A percentile compares a stretch with the other conserved stretches of the same genome.
phyloP scores from a whole-genome alignment of 148 eudicot species.

The Camellia sinensis region DNA sequence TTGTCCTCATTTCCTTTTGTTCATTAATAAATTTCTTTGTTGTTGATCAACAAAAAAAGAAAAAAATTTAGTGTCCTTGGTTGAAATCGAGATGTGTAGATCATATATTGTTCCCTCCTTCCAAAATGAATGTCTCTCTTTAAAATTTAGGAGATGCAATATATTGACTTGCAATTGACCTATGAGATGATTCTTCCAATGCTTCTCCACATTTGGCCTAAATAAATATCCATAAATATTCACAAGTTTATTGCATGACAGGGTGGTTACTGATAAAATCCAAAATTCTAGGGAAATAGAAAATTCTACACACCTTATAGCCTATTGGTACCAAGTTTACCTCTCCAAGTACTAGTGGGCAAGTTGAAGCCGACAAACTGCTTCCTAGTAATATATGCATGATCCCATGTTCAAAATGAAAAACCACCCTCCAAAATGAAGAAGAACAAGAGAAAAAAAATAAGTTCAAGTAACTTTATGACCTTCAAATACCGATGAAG shows the following conservation, averaged over 20 bases:
- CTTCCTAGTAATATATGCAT: not conserved
- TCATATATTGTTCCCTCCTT: not conserved
- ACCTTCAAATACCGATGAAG: slow-evolving; percentile 96
- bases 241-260: not conserved
- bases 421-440: not conserved
- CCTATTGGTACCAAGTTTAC: not conserved
- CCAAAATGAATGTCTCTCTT: not conserved
- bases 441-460: not conserved
- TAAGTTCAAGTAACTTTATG: not conserved
- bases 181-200: not conserved
- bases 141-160: not conserved
- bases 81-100: not conserved
- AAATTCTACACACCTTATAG: not conserved
- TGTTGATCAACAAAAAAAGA: too few relatives aligned
- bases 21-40: too few relatives aligned
- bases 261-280: not conserved
- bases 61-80: not conserved
- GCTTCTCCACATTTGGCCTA: not conserved
- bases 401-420: not conserved
- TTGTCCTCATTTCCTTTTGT: too few relatives aligned
- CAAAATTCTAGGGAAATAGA: not conserved
- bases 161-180: not conserved
- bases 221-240: not conserved
- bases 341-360: not conserved
- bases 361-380: slow-evolving; percentile 7